Base-by-base conservation (phyloP, 805 yeast genomes). In the Wickerhamiella lipophila region DNA sequence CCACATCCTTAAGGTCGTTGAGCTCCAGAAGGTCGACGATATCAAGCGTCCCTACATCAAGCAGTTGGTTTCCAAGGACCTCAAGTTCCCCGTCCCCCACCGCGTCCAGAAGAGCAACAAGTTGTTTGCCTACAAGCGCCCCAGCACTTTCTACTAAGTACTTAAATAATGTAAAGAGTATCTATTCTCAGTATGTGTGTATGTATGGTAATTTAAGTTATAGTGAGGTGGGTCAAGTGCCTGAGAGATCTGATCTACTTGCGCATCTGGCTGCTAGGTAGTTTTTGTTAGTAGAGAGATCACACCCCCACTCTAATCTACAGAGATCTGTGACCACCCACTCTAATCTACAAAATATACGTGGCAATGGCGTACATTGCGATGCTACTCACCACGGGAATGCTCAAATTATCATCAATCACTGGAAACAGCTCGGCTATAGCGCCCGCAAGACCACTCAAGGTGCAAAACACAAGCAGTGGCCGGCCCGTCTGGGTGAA, bases 71-170 rank as follows among this genome's bases (percentile, higher is more conserved):
- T 66, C 88, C 69, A 83, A 84, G 77, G 94, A 80, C 76, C 83
- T 92, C 76, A 85, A 86, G 76, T 92, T 92, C 96, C 99, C 99
- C 78, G 83, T 92, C 71, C 97, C 99, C 67, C 99, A 92, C 95
- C 89, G 97, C 78, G 79, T 88, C 71, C 83, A 77, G 74, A 88
- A 87, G 78, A 73, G 94, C 68, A 76, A 79, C 77, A 77, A 81
- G 73, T 73, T 86, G 71, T 92, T 76, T 79, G 77, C 89, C 72
- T 76, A 85, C 76, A 81, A 81, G 76, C 83, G 94, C 75, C 97
- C 97, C 72, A 71, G 95, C 66, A 92, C 99, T 70, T 88, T 80
- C 85, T 89, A 89, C 84, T 89, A 88, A 74, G 70, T 57, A 36
- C 42, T 45, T 45, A 45, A 45, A 30, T 43, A 43, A 30, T 40